A percentile compares a stretch with the other conserved stretches of the same genome.
Evolutionary conservation across 2,329 filamentous ascomycete genomes (phyloP).

Genomic region (Domatiomyces globalis): DNA sequence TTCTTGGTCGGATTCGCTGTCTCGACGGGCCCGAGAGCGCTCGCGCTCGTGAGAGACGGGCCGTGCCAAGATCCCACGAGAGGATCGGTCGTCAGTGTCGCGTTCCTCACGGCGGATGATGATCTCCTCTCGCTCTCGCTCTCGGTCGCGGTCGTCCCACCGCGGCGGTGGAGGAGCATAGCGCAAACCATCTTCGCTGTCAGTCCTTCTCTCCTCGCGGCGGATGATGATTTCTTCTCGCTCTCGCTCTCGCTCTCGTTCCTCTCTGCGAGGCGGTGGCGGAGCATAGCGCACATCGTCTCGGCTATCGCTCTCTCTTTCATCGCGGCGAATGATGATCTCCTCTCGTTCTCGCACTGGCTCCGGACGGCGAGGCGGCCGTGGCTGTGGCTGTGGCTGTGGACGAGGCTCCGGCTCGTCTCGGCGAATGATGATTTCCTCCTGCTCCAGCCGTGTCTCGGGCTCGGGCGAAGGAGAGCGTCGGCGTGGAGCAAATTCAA

Average conservation of each 20-base stretch:
- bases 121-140: slow-evolving; percentile 13
- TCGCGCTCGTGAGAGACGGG: slow-evolving; percentile 17
- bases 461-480: slow-evolving; percentile 17
- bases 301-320: slow-evolving; percentile 10
- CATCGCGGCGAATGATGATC: slow-evolving; percentile 24
- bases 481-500: slow-evolving; percentile 18
- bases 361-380: slow-evolving; percentile 7
- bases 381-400: slow-evolving; percentile 13
- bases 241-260: slow-evolving; percentile 19
- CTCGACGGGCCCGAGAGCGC: slow-evolving; percentile 10
- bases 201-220: slow-evolving; percentile 17
- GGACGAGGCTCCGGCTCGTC: slow-evolving; percentile 16
- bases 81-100: slow-evolving; percentile 7
- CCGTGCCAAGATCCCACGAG: slow-evolving; percentile 7
- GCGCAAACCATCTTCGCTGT: slow-evolving; percentile 11
- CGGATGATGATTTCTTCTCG: slow-evolving; percentile 37
- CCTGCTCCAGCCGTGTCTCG: slow-evolving; percentile 20
- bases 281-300: slow-evolving; percentile 1
- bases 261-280: slow-evolving; percentile 8
- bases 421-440: slow-evolving; percentile 25
- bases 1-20: slow-evolving; percentile 21
- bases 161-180: slow-evolving; percentile 4
- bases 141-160: slow-evolving; percentile 8
- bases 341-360: slow-evolving; percentile 22
- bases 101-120: slow-evolving; percentile 29